Evolutionary conservation across 2,329 filamentous ascomycete genomes (phyloP), one percentile per base, ranked within the genome.

Genomic region (Exutisphaerella laricina): DNA sequence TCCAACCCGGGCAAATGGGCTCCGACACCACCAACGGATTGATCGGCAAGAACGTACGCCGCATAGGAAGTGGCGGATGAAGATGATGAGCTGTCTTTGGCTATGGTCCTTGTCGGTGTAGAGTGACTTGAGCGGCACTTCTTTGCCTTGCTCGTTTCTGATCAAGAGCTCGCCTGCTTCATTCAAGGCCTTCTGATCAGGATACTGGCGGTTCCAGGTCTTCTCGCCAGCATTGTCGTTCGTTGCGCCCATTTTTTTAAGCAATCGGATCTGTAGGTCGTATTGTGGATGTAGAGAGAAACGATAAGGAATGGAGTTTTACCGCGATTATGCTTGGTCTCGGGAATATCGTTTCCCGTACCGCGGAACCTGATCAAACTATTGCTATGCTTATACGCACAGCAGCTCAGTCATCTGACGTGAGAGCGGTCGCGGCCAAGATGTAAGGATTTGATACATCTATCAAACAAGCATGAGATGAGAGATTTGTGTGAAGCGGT

Each of bases 41-140:
- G n/a, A n/a, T n/a, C n/a, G 25, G 25, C 31, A 5, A 10, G 16
- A 3, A 47, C 58, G 42, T 48, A 64, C 61, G 37, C 63, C 64
- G 50, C 64, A 67, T 57, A 58, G 65, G 55, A 66, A 67, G 50
- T 67, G 65, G 28, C 65, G 57, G 23, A 67, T 58, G 53, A 67
- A 67, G 37, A 66, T 43, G 13, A 66, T 54, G 26, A 67, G 54
- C 23, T 62, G 52, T 35, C 52, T 39, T 13, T 50, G 42, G 25
- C 36, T 26, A 10, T 42, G 30, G 26, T 48, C 29, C 37, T 49
- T 48, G 45, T 45, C 44, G 18, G 52, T 46, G 45, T 52, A 58
- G 21, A 62, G 55, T 4, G 51, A 41, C 12, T 51, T 52, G 53
- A 62, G 57, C 9, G 49, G 36, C 25, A 55, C 38, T 22, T 54